Evolutionary conservation across 2,329 filamentous ascomycete genomes (phyloP).

Genomic region (Stagonosporopsis cucurbitacearum): DNA sequence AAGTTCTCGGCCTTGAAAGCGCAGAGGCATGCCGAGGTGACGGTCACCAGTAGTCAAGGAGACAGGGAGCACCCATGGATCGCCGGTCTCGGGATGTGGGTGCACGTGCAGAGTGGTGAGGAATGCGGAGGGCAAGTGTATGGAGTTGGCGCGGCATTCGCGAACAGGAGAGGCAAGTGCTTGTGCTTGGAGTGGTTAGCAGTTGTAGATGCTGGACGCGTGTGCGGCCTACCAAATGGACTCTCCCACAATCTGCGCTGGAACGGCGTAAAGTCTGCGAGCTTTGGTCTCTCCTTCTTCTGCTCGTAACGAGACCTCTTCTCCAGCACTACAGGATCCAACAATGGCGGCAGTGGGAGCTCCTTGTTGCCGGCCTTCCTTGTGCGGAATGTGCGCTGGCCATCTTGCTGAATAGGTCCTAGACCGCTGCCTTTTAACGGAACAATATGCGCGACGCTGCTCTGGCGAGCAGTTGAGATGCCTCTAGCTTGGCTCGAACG

Average conservation of each 20-base stretch:
- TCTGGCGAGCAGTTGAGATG: constrained; percentile 15
- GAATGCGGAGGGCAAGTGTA: constrained; percentile 65
- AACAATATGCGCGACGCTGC: constrained; percentile 10
- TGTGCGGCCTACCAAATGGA: constrained; percentile 62
- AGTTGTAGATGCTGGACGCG: constrained; percentile 4
- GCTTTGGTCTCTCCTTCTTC: constrained; percentile 52
- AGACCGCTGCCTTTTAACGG: constrained; percentile 30
- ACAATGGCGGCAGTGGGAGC: constrained; percentile 57
- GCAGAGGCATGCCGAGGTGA: constrained; percentile 32
- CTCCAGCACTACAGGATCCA: constrained; percentile 53
- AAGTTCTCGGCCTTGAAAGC: constrained; percentile 28
- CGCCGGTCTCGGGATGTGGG: constrained; percentile 59
- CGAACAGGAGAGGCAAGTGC: constrained; percentile 68
- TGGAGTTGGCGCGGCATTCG: constrained; percentile 58
- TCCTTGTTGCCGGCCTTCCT: constrained; percentile 42
- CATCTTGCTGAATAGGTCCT: constrained; percentile 42
- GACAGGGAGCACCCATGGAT: constrained; percentile 64
- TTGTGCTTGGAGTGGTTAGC: constrained; percentile 55
- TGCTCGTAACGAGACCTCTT: constrained; percentile 48
- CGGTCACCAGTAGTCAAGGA: constrained; percentile 33
- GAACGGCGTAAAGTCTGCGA: constrained; percentile 56
- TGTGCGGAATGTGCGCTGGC: constrained; percentile 39
- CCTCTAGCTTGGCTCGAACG: constrained; percentile 25
- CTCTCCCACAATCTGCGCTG: constrained; percentile 67
- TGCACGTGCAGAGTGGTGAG: constrained; percentile 67